Conservation (phyloP, 192 early-diverging fungal genomes). For the Geranomyces michiganensis region DNA sequence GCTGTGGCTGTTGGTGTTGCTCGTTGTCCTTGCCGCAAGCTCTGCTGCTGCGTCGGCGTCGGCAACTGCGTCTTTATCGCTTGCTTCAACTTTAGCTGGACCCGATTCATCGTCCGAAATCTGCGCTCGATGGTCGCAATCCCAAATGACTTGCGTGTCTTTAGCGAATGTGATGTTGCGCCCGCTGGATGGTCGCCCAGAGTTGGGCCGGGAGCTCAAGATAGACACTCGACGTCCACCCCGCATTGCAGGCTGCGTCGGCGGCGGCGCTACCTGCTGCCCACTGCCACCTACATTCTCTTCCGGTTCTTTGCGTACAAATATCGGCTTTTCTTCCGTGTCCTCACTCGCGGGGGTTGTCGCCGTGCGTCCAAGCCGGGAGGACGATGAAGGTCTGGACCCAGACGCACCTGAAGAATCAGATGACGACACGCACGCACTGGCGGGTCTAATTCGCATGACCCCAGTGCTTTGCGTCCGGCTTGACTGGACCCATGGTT, state of each 20-base stretch:
- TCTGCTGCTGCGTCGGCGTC: background rate
- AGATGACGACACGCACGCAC: background rate
- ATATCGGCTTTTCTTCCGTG: background rate
- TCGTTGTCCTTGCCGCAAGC: background rate
- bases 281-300: background rate
- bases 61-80: background rate
- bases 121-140: background rate
- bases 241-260: background rate
- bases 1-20: background rate
- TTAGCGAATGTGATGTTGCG: conserved; percentile 13
- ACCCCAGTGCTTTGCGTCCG: background rate
- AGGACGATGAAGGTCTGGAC: background rate
- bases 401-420: background rate
- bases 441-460: conserved; percentile 1
- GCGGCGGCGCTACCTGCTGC: background rate
- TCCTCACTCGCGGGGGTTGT: background rate
- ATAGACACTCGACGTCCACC: background rate
- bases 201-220: conserved; percentile 12
- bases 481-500: conserved; percentile 4
- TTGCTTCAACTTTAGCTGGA: background rate
- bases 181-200: conserved; percentile 6
- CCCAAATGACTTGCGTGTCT: background rate
- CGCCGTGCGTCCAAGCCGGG: background rate
- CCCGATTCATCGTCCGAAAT: background rate
- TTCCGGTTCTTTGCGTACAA: background rate